Evolutionary conservation across 2,329 filamentous ascomycete genomes (phyloP), one percentile per base, ranked within the genome.

Genomic region (Apiospora saccharicola): DNA sequence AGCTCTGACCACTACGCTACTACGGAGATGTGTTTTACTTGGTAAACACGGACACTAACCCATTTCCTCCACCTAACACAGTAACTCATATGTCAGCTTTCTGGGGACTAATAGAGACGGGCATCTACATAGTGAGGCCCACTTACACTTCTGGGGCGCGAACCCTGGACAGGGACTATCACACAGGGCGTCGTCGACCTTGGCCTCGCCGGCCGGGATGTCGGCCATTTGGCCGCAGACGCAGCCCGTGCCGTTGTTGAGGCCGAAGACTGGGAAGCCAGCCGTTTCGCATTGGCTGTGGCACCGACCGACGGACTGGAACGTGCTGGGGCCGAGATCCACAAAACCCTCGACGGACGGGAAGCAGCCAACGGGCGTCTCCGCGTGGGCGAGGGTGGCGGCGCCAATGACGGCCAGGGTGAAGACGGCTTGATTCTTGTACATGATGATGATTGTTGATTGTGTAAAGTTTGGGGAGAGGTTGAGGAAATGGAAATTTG

Each of bases 71-170:
- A 24, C 49, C 49, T 51, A 3, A 26, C 22, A 19, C 4, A n/a
- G n/a, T n/a, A n/a, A n/a, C n/a, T n/a, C n/a, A 24, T 51, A 13
- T 10, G 49, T 51, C n/a, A 51, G n/a, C 7, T 1, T 26, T 12
- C 10, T 14, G n/a, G 12, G 1, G 3, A 4, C 13, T 3, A 2
- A 4, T 14, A 14, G n/a, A 2, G n/a, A 5, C 13, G 12, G n/a
- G n/a, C n/a, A n/a, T n/a, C 24, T 24, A 10, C 10, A 10, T n/a
- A 14, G 10, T 4, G 10, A 14, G 12, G 12, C 10, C 49, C 5
- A 67, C 57, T 67, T 26, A 67, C 57, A 67, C 3, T 34, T 67
- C 14, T 67, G 57, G 7, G 26, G 57, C 4, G 53, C 53, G 57
- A 13, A 67, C 10, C 57, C 57, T 4, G 57, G 57, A 67, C 57